Percentiles rank a stretch among this genome's conserved stretches.
These are phyloP conservation scores for Polysphondylium violaceum DNA, from an alignment of 78 protist genomes.

Conservation along the genomic window DNA sequence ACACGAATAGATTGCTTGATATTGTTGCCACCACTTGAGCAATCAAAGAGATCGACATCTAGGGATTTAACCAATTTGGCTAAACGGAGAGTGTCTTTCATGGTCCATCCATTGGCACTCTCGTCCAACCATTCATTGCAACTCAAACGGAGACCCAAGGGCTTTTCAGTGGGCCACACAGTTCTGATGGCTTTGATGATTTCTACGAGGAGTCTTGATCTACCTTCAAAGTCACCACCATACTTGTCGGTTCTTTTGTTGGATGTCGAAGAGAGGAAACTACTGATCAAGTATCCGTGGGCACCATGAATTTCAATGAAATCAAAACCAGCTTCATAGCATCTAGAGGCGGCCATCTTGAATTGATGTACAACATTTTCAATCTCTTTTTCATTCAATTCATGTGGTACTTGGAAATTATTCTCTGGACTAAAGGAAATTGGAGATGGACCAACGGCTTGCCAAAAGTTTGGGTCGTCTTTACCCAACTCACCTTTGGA, in stretches of 20 bases:
- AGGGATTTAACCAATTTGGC: neutral
- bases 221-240: constrained; percentile 91
- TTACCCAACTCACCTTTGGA: neutral
- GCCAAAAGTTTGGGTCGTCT: constrained; percentile 21
- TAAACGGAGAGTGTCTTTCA: constrained; percentile 17
- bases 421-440: neutral
- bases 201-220: constrained; percentile 80
- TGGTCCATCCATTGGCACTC: constrained; percentile 13
- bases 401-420: constrained; percentile 30
- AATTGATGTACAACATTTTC: constrained; percentile 7
- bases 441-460: constrained; percentile 20
- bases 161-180: constrained; percentile 27
- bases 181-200: constrained; percentile 13
- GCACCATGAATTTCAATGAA: constrained; percentile 88
- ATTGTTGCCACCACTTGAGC: constrained; percentile 56
- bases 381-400: constrained; percentile 61
- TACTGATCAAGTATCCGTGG: constrained; percentile 87
- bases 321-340: constrained; percentile 84
- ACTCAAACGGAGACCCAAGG: constrained; percentile 27
- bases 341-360: constrained; percentile 68
- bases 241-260: constrained; percentile 92
- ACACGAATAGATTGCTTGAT: neutral
- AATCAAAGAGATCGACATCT: constrained; percentile 47
- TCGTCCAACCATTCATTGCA: constrained; percentile 40
- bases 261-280: constrained; percentile 65